Percentiles rank a stretch among this genome's conserved stretches.
These are phyloP conservation scores for Ceratonia siliqua DNA, from an alignment of 306 rosid species.

Conservation along the genomic window DNA sequence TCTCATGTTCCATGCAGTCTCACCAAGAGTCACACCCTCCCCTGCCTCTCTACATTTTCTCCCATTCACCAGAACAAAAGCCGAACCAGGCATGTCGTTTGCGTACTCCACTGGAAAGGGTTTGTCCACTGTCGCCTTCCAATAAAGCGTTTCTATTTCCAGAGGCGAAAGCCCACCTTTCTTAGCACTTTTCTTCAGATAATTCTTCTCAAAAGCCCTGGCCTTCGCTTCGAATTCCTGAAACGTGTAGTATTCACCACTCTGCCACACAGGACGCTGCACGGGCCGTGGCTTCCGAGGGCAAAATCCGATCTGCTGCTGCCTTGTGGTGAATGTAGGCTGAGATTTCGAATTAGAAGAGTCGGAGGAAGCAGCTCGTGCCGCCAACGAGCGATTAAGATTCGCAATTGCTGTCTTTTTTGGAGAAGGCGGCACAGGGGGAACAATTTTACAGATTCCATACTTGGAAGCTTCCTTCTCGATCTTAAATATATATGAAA, in stretches of 20 bases:
- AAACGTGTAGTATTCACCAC: constrained; percentile 83
- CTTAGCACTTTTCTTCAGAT: constrained; percentile 55
- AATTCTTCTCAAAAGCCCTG: constrained; percentile 68
- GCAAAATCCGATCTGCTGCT: constrained; percentile 99
- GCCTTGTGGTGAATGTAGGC: constrained; percentile 97
- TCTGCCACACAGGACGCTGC: constrained; percentile 93
- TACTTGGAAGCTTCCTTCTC: constrained; percentile 90
- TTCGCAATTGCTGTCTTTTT: constrained; percentile 82
- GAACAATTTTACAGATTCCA: constrained; percentile 97
- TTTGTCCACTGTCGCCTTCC: constrained; percentile 93
- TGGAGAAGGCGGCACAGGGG: constrained; percentile 76
- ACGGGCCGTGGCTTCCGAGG: constrained; percentile 80
- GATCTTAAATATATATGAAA: constrained; percentile 96
- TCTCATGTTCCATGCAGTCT: constrained; percentile 96
- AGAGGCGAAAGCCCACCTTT: constrained; percentile 54
- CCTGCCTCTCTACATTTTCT: constrained; percentile 57
- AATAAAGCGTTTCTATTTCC: constrained; percentile 79
- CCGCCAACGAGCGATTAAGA: constrained; percentile 63
- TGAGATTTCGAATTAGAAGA: constrained; percentile 36
- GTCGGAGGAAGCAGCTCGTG: constrained; percentile 47
- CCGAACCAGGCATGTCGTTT: constrained; percentile 98
- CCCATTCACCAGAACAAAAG: constrained; percentile 52
- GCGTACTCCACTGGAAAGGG: constrained; percentile 95
- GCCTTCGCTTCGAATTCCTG: constrained; percentile 80
- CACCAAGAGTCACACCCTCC: constrained; percentile 66